phyloP scores from a whole-genome alignment of 2,329 filamentous ascomycete genomes.

The Colletotrichum noveboracense region DNA sequence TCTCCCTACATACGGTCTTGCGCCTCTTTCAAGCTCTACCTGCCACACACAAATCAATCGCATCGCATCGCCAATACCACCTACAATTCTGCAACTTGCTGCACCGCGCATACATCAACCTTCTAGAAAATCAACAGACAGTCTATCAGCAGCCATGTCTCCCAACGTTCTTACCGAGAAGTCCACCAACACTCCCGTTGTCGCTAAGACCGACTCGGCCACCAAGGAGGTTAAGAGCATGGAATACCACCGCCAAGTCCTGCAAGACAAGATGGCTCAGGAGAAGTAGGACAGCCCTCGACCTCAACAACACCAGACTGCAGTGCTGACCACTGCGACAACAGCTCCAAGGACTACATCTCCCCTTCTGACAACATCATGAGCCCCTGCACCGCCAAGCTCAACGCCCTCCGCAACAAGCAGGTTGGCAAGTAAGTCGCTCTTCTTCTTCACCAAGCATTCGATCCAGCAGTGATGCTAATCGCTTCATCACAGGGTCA shows the following conservation, averaged over 20 bases:
- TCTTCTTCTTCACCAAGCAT: not conserved
- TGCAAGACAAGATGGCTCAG: slow-evolving; percentile 74
- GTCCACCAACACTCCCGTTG: slow-evolving; percentile 66
- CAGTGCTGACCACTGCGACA: slow-evolving; percentile 11
- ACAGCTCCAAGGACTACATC: slow-evolving; percentile 64
- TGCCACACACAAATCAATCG: not conserved
- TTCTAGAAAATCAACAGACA: not conserved
- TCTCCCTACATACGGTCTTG: not conserved
- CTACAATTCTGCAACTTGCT: not conserved
- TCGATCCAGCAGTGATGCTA: not conserved
- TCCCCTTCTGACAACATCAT: slow-evolving; percentile 90
- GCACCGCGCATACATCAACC: not conserved
- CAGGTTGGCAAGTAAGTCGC: slow-evolving; percentile 74
- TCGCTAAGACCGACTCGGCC: slow-evolving; percentile 30
- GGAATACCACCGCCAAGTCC: slow-evolving; percentile 79
- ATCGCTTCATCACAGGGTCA: slow-evolving; percentile 49
- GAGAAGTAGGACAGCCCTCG: slow-evolving; percentile 55
- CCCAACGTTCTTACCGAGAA: slow-evolving; percentile 66
- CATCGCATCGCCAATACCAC: not conserved
- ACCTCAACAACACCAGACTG: not conserved
- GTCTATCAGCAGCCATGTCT: slow-evolving; percentile 50
- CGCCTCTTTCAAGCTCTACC: not conserved
- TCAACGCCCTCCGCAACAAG: slow-evolving; percentile 81
- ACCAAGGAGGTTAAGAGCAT: slow-evolving; percentile 66
- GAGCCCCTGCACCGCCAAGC: slow-evolving; percentile 85